Percentiles rank a stretch among this genome's conserved stretches.
phyloP scores from a whole-genome alignment of 2,329 filamentous ascomycete species.

The Exophiala bonariae region DNA sequence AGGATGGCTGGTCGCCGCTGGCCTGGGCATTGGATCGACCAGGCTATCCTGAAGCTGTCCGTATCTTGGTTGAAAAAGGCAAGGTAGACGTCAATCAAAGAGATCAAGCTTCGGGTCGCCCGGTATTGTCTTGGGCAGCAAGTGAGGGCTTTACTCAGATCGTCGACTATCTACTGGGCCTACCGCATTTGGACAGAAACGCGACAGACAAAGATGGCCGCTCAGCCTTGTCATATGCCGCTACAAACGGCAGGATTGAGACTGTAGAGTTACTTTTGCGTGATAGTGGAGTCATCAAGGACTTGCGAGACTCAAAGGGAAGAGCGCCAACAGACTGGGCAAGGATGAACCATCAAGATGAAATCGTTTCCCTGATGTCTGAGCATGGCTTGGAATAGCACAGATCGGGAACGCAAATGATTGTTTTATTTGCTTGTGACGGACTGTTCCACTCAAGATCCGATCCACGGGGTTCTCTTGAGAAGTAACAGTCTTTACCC shows the following conservation, averaged over 20 bases:
- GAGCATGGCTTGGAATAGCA: conserved; percentile 5
- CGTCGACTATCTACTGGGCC: conserved; percentile 11
- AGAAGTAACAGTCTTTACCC: too few relatives aligned
- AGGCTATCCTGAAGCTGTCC: conserved; percentile 11
- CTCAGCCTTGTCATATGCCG: conserved; percentile 14
- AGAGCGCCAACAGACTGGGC: conserved; percentile 13
- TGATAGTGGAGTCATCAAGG: conserved; percentile 5
- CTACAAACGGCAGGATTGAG: conserved; percentile 10
- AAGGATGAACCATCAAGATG: conserved; percentile 12
- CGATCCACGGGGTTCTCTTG: too few relatives aligned
- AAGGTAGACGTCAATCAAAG: conserved; percentile 13
- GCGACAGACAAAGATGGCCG: conserved; percentile 6
- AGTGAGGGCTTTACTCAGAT: conserved; percentile 9
- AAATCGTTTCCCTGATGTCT: conserved; percentile 7
- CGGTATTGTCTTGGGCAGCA: conserved; percentile 13
- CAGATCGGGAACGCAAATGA: too few relatives aligned
- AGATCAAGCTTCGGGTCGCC: conserved; percentile 10
- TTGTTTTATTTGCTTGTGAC: not conserved
- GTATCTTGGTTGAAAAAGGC: conserved; percentile 6
- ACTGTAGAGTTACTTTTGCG: conserved; percentile 12
- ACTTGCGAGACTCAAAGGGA: conserved; percentile 9
- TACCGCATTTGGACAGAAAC: conserved; percentile 11
- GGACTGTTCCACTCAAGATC: not conserved
- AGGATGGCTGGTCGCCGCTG: conserved; percentile 16
- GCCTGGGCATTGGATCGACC: conserved; percentile 17